A percentile compares a stretch with the other conserved stretches of the same genome.
Evolutionary conservation across 805 yeast species (phyloP).

Genomic region (Metschnikowia cubensis): DNA sequence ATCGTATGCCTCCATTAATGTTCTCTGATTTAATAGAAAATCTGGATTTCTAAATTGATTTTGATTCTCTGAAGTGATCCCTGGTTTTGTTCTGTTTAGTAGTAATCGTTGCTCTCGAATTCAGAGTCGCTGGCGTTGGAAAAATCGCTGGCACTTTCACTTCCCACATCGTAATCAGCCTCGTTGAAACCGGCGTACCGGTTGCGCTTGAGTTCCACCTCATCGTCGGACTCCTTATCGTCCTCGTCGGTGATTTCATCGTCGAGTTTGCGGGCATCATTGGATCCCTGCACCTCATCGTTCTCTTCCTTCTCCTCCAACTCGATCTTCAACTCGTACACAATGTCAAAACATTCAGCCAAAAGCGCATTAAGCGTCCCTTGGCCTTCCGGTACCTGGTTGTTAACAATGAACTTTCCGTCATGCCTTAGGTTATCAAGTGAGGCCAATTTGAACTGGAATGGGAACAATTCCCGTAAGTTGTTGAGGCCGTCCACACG

Average conservation of each 20-base stretch:
- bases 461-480: slow-evolving; percentile 89
- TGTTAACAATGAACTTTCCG: slow-evolving; percentile 87
- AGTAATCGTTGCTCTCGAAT: slow-evolving; percentile 42
- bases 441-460: slow-evolving; percentile 88
- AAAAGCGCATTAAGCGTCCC: slow-evolving; percentile 88
- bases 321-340: slow-evolving; percentile 86
- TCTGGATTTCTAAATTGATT: too few species aligned
- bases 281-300: slow-evolving; percentile 12
- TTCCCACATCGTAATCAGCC: slow-evolving; percentile 42
- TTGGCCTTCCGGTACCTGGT: slow-evolving; percentile 95
- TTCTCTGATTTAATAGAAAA: too few species aligned
- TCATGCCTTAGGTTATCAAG: slow-evolving; percentile 82
- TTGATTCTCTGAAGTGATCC: too few species aligned
- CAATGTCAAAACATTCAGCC: slow-evolving; percentile 91
- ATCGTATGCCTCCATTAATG: too few species aligned
- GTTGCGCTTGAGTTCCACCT: slow-evolving; percentile 41
- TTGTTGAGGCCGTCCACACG: slow-evolving; percentile 89
- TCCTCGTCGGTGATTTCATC: slow-evolving; percentile 17
- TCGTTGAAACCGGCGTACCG: slow-evolving; percentile 42
- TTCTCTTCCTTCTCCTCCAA: slow-evolving; percentile 57
- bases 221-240: slow-evolving; percentile 37
- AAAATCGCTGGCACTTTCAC: slow-evolving; percentile 30
- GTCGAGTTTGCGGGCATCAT: neutral
- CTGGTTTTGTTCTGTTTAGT: slow-evolving; percentile 14
- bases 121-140: slow-evolving; percentile 28